phyloP scores from a whole-genome alignment of 768 basidiomycete genomes.

The Cyathus striatus region DNA sequence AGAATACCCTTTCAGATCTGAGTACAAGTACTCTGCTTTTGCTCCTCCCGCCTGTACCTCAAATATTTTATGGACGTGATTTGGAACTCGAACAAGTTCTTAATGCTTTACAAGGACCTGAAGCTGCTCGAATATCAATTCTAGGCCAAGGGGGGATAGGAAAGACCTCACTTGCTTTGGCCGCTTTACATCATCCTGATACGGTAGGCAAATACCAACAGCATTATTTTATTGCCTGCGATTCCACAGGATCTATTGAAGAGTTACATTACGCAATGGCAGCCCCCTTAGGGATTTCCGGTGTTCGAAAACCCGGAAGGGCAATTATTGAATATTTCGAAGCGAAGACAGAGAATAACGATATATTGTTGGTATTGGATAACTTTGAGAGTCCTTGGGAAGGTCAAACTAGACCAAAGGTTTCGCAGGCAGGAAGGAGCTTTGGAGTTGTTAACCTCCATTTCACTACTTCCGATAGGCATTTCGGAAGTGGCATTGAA shows the following conservation, averaged over 20 bases:
- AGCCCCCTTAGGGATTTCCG: neutral
- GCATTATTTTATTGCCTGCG: neutral
- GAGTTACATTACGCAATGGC: neutral
- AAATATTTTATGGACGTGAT: neutral
- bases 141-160: neutral
- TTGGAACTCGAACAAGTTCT: neutral
- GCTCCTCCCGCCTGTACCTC: neutral
- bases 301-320: neutral
- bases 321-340: neutral
- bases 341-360: too few relatives aligned
- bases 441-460: neutral
- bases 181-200: neutral
- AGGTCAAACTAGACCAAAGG: neutral
- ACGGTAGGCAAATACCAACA: neutral
- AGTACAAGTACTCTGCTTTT: neutral
- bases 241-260: neutral
- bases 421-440: neutral
- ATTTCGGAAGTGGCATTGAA: neutral
- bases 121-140: neutral
- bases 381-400: slow-evolving; percentile 1
- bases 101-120: neutral
- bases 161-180: neutral
- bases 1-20: too few relatives aligned
- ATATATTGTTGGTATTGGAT: neutral
- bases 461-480: neutral